phyloP scores from a whole-genome alignment of 2,329 filamentous ascomycete species.

The Albophoma yamanashiensis region DNA sequence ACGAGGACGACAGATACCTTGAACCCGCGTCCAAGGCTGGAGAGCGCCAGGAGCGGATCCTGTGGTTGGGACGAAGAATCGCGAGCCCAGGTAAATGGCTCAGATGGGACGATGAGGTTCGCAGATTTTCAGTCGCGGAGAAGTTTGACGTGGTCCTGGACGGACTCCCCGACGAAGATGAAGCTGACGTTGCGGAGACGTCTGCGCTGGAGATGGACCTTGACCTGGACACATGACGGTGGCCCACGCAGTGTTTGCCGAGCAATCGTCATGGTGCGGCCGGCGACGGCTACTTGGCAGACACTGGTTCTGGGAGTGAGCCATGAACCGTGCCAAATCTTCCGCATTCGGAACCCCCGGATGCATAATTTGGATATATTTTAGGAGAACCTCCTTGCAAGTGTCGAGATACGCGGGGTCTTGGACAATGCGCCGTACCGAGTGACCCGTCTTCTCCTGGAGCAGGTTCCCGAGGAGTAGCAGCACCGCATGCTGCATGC shows the following conservation, averaged over 20 bases:
- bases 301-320: neutral
- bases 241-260: neutral
- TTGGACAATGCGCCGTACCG: no score
- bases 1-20: slow-evolving; percentile 58
- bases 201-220: neutral
- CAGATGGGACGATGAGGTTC: slow-evolving; percentile 25
- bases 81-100: slow-evolving; percentile 32
- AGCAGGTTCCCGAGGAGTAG: no score
- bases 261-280: neutral
- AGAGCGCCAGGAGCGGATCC: slow-evolving; percentile 45
- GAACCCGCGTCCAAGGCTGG: slow-evolving; percentile 49
- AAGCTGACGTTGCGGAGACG: neutral
- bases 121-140: slow-evolving; percentile 27
- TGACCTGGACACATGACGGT: neutral
- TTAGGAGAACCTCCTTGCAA: no score
- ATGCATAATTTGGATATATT: no score
- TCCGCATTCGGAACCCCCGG: no score
- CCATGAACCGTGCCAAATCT: neutral
- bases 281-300: neutral
- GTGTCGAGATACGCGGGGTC: no score
- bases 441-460: no score
- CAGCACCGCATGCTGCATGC: no score
- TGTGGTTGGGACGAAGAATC: slow-evolving; percentile 45
- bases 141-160: slow-evolving; percentile 26
- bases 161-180: neutral